A percentile compares a stretch with the other conserved stretches of the same genome.
phyloP scores from a whole-genome alignment of 108 stramenopile genomes.

The Epithemia pelagica region DNA sequence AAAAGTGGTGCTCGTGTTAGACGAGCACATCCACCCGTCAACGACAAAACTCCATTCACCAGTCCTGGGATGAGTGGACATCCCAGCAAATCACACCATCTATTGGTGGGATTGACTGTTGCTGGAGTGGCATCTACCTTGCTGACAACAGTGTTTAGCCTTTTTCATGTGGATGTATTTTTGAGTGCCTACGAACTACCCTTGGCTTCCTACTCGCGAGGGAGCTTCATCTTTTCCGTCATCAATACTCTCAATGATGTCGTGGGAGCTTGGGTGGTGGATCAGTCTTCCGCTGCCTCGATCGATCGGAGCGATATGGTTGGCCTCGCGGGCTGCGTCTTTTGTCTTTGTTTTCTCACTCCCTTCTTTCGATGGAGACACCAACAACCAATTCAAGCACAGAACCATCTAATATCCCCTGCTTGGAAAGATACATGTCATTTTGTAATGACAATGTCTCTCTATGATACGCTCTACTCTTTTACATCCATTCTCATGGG shows the following conservation, averaged over 20 bases:
- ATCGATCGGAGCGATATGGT: constrained; percentile 5
- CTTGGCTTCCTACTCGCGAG: constrained; percentile 13
- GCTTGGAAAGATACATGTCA: constrained; percentile 14
- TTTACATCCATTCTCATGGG: constrained; percentile 26
- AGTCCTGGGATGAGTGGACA: background rate
- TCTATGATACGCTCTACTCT: constrained; percentile 30
- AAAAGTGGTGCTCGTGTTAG: background rate
- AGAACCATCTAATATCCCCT: background rate
- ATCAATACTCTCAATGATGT: constrained; percentile 31
- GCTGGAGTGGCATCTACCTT: constrained; percentile 15
- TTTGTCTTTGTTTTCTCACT: constrained; percentile 22
- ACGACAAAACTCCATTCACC: no score
- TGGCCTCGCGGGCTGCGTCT: constrained; percentile 20
- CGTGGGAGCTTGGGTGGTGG: constrained; percentile 26
- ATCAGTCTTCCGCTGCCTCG: constrained; percentile 4
- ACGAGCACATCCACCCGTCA: no score
- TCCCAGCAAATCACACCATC: background rate
- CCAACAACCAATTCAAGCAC: background rate
- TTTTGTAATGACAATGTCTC: constrained; percentile 21
- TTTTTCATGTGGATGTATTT: constrained; percentile 31
- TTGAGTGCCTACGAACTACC: constrained; percentile 26
- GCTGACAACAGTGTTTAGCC: constrained; percentile 13
- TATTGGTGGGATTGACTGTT: constrained; percentile 16
- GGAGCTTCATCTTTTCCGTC: constrained; percentile 19
- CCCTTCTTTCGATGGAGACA: constrained; percentile 25